Conservation (phyloP, 257 asterid genomes). For the Orobanche coerulescens region DNA sequence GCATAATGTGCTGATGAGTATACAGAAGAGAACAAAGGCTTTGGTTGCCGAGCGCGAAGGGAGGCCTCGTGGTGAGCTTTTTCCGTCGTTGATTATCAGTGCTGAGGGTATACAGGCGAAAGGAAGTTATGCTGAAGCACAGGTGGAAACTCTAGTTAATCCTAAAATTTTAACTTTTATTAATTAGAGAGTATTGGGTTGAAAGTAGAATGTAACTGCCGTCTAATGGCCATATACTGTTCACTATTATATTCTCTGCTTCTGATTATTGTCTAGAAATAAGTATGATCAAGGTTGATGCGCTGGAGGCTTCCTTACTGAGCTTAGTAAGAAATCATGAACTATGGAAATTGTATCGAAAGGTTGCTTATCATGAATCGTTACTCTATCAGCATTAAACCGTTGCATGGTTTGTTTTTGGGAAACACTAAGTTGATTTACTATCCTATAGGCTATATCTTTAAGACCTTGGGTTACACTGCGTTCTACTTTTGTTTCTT, state of each 20-base stretch:
- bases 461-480: not conserved
- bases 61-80: slow-evolving; percentile 40
- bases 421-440: not conserved
- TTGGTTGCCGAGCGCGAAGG: slow-evolving; percentile 64
- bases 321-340: not conserved
- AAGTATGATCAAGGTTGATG: not conserved
- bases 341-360: not conserved
- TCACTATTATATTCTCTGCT: not conserved
- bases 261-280: not conserved
- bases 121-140: slow-evolving; percentile 93
- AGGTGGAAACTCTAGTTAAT: slow-evolving; percentile 35
- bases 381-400: not conserved
- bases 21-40: slow-evolving; percentile 80
- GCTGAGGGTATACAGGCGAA: slow-evolving; percentile 62
- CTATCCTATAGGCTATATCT: not conserved
- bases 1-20: slow-evolving; percentile 83
- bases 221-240: not conserved
- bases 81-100: slow-evolving; percentile 63
- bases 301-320: not conserved
- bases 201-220: not conserved
- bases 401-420: no score
- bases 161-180: not conserved
- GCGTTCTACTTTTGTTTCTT: not conserved
- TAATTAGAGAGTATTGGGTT: not conserved
- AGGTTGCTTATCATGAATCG: not conserved